Evolutionary conservation across 1,139 yeast genomes (phyloP), one percentile per base, ranked within the genome.

Genomic region (Debaryomyces robertsiae): DNA sequence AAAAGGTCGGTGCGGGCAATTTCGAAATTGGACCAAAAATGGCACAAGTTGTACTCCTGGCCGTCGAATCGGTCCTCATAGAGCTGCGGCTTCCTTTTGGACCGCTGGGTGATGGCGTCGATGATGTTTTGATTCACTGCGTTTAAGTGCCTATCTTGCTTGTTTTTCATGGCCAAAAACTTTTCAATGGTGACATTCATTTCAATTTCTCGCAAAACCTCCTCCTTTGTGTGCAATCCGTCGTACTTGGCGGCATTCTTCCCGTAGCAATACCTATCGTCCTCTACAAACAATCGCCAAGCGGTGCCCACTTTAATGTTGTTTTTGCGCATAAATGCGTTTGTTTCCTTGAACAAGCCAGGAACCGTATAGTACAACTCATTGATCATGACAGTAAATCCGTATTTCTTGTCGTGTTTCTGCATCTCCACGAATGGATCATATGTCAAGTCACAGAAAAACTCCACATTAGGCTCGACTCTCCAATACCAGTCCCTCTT

Each of bases 21-120:
- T 60, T 90, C 97, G 57, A 90, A 90, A 65, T 90, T 90, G 29
- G 94, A 82, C 97, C 97, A 90, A 64, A 89, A 90, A 63, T 90
- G 97, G 53, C 95, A 85, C 55, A 84, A 55, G 57, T 84, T 88
- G 61, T 82, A 89, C 46, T 81, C 84, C 53, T 84, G 84, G 17
- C 79, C 74, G 42, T 82, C 79, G 55, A 82, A 69, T 44, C 77
- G 63, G 53, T 83, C 88, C 41, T 69, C 75, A 47, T 67, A 65
- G 4, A 75, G 48, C 2, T 43, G 39, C 0, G 77, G 78, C 18
- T 66, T 66, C 5, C 55, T 49, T 3, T 39, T 44, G 0, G 65
- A 47, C 25, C 53, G 53, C 14, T 51, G 52, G 18, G 71, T 55
- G 2, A 75, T 41, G 32, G 52, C 49, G 17, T 53, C 46, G 1